These are phyloP conservation scores for Blastomyces parvus DNA, from an alignment of 2,329 filamentous ascomycete genomes.

Conservation along the genomic window DNA sequence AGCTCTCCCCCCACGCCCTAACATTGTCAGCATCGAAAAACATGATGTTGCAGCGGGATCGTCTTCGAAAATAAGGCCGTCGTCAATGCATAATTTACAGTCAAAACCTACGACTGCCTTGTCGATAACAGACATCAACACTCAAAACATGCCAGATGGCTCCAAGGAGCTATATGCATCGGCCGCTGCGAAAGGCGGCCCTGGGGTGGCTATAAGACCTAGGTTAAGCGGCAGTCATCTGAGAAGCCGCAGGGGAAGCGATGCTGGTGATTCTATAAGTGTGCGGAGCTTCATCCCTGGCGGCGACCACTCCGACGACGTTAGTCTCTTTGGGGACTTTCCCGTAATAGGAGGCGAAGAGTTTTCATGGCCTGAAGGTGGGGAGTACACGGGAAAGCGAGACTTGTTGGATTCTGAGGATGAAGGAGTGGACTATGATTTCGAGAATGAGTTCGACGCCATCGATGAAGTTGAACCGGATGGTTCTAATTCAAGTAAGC, in stretches of 20 bases:
- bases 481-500: constrained; percentile 48
- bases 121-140: constrained; percentile 70
- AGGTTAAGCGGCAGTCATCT: constrained; percentile 34
- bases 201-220: constrained; percentile 23
- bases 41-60: constrained; percentile 24
- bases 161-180: constrained; percentile 54
- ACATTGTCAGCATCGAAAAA: constrained; percentile 27
- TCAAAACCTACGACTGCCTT: constrained; percentile 75
- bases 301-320: constrained; percentile 58
- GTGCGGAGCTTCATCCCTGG: constrained; percentile 43
- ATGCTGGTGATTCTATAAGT: constrained; percentile 42
- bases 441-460: constrained; percentile 65
- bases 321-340: constrained; percentile 70
- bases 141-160: constrained; percentile 61
- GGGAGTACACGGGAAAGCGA: constrained; percentile 24
- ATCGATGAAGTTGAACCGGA: constrained; percentile 52
- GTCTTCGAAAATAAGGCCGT: constrained; percentile 27
- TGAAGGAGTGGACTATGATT: constrained; percentile 53
- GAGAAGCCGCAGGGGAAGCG: constrained; percentile 41
- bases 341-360: constrained; percentile 34
- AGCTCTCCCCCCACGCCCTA: constrained; percentile 40
- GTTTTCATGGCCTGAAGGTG: neutral
- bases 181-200: constrained; percentile 28
- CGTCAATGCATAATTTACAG: constrained; percentile 31
- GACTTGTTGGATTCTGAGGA: constrained; percentile 28